These are phyloP conservation scores for Tephrocybe sp. DNA, from an alignment of 768 basidiomycete species.

Conservation along the genomic window DNA sequence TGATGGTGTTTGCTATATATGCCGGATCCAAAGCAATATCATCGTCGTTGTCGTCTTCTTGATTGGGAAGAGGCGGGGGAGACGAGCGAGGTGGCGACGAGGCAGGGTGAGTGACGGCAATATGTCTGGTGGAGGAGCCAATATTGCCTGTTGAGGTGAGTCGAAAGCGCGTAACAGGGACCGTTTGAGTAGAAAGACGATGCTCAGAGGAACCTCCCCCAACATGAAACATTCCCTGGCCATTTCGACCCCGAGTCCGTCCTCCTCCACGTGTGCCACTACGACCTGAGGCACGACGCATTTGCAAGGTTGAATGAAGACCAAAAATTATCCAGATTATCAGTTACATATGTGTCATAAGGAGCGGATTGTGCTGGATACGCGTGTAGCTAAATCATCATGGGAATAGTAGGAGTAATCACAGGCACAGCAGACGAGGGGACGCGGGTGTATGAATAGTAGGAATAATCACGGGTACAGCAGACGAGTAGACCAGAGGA, in stretches of 20 bases:
- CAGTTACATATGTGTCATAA: too few relatives aligned
- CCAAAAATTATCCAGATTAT: too few relatives aligned
- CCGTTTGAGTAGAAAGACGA: neutral
- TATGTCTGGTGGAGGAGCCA: neutral
- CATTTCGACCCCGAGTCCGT: neutral
- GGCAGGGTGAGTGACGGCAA: neutral
- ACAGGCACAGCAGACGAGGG: too few relatives aligned
- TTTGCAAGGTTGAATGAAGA: too few relatives aligned
- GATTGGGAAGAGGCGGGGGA: neutral
- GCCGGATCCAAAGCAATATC: neutral
- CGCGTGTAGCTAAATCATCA: too few relatives aligned
- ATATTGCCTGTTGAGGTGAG: neutral
- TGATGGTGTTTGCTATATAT: neutral
- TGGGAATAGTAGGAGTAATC: too few relatives aligned
- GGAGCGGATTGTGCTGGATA: too few relatives aligned
- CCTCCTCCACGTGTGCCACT: too few relatives aligned
- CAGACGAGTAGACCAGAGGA: too few relatives aligned
- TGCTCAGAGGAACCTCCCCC: neutral
- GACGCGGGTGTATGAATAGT: too few relatives aligned
- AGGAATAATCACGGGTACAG: too few relatives aligned
- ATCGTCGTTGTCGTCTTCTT: neutral
- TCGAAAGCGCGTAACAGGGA: neutral
- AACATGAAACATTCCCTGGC: neutral
- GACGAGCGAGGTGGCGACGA: neutral
- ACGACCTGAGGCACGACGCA: too few relatives aligned